Percentiles rank a stretch among this genome's conserved stretches.
Conservation (phyloP, 805 yeast species). For the Lipomyces lipofer region DNA sequence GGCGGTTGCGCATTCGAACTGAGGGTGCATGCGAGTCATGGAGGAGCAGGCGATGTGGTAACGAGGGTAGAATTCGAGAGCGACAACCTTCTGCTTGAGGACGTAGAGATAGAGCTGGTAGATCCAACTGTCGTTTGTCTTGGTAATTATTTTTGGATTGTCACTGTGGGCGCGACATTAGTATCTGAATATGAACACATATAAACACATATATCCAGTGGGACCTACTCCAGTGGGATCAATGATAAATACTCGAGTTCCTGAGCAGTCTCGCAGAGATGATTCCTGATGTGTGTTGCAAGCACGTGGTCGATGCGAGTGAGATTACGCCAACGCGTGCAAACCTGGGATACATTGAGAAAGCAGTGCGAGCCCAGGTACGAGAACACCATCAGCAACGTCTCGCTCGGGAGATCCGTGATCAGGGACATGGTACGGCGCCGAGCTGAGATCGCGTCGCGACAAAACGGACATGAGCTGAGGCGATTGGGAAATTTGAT, state of each 20-base stretch:
- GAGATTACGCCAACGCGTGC: slow-evolving; percentile 13
- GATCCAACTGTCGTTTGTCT: slow-evolving; percentile 8
- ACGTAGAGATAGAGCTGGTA: slow-evolving; percentile 13
- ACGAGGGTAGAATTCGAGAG: slow-evolving; percentile 5
- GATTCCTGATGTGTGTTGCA: slow-evolving; percentile 17
- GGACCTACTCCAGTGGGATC: slow-evolving; percentile 11
- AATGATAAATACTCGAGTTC: slow-evolving; percentile 10
- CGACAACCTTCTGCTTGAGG: slow-evolving; percentile 21
- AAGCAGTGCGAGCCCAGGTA: slow-evolving; percentile 16
- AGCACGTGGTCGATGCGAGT: slow-evolving; percentile 11
- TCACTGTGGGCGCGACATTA: too few relatives aligned
- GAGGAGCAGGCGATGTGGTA: background rate
- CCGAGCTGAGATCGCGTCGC: background rate
- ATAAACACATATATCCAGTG: too few relatives aligned
- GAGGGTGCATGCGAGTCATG: slow-evolving; percentile 8
- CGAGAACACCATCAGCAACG: slow-evolving; percentile 8
- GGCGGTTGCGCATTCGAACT: slow-evolving; percentile 18
- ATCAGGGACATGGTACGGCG: background rate
- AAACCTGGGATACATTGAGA: slow-evolving; percentile 22
- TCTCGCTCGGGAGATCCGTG: slow-evolving; percentile 21
- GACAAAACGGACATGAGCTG: background rate
- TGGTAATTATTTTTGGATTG: too few relatives aligned
- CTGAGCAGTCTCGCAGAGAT: slow-evolving; percentile 5
- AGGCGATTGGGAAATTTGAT: background rate
- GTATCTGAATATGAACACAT: too few relatives aligned